phyloP scores from a whole-genome alignment of 1,139 yeast species.

The Protomyces inouyei region DNA sequence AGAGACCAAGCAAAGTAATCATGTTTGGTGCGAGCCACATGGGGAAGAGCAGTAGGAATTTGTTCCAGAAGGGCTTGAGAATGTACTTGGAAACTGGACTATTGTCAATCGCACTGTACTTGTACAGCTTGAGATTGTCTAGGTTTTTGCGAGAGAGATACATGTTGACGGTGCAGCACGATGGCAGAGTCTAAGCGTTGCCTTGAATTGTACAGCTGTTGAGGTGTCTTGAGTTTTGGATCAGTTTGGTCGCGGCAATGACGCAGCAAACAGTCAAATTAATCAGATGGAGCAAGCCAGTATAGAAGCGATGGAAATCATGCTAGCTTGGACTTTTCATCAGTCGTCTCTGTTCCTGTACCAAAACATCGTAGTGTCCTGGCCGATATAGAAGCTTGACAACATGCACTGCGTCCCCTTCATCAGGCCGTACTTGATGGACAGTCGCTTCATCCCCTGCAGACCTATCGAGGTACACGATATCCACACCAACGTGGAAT shows the following conservation, averaged over 20 bases:
- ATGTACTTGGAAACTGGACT: conserved; percentile 60
- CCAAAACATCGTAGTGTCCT: conserved; percentile 34
- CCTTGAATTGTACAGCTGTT: too few relatives aligned
- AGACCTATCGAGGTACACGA: conserved; percentile 24
- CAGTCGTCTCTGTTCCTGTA: background rate
- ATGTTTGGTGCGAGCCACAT: conserved; percentile 61
- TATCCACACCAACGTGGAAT: conserved; percentile 25
- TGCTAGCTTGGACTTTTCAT: too few relatives aligned
- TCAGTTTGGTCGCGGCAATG: too few relatives aligned
- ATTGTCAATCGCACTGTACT: conserved; percentile 47
- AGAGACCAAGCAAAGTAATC: conserved; percentile 61
- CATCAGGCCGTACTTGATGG: conserved; percentile 30
- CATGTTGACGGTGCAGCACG: background rate
- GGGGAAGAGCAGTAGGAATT: conserved; percentile 64
- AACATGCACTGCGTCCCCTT: background rate
- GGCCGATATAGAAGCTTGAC: conserved; percentile 34
- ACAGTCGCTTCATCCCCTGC: conserved; percentile 22
- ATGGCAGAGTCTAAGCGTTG: background rate
- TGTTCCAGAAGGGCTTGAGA: conserved; percentile 67
- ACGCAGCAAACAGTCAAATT: too few relatives aligned
- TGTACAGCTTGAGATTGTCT: conserved; percentile 26
- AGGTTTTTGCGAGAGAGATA: conserved; percentile 18
- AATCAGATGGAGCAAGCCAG: too few relatives aligned
- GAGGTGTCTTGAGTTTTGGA: too few relatives aligned
- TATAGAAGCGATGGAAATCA: too few relatives aligned